Percentiles rank a stretch among this genome's conserved stretches.
Evolutionary conservation across 2,329 filamentous ascomycete species (phyloP).

Genomic region (Botrytis byssoidea): DNA sequence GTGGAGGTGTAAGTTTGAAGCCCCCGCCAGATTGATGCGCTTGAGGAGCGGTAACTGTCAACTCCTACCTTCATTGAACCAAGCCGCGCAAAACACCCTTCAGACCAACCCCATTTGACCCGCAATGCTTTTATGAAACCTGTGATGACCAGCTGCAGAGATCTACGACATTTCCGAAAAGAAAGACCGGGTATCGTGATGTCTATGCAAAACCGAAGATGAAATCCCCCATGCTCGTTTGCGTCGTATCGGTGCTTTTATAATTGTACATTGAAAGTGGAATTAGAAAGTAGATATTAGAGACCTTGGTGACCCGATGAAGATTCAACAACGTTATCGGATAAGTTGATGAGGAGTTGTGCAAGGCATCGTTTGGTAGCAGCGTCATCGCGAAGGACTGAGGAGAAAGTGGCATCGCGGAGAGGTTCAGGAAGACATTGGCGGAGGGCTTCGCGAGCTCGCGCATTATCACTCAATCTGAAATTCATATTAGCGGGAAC

Average conservation of each 20-base stretch:
- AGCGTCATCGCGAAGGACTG: slow-evolving; percentile 92
- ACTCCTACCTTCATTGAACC: slow-evolving; percentile 23
- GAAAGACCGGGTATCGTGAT: slow-evolving; percentile 38
- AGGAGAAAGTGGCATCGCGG: slow-evolving; percentile 96
- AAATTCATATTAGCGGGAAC: slow-evolving; percentile 21
- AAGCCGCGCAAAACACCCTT: slow-evolving; percentile 29
- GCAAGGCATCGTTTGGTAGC: slow-evolving; percentile 96
- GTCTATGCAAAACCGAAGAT: slow-evolving; percentile 40
- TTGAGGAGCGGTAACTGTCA: slow-evolving; percentile 10
- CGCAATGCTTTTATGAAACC: slow-evolving; percentile 37
- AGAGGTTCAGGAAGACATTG: slow-evolving; percentile 98
- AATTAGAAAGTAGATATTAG: slow-evolving; percentile 26
- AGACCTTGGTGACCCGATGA: slow-evolving; percentile 37
- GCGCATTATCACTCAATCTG: slow-evolving; percentile 92
- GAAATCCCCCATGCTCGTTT: slow-evolving; percentile 31
- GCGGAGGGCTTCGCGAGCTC: slow-evolving; percentile 87
- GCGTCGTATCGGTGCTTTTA: slow-evolving; percentile 31
- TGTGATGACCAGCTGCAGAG: slow-evolving; percentile 31
- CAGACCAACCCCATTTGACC: slow-evolving; percentile 28
- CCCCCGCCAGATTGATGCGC: background rate
- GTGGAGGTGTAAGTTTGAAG: slow-evolving; percentile 26
- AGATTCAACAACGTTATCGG: slow-evolving; percentile 70
- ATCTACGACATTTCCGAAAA: slow-evolving; percentile 33
- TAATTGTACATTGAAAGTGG: slow-evolving; percentile 36
- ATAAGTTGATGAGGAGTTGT: slow-evolving; percentile 95